A percentile compares a stretch with the other conserved stretches of the same genome.
These are phyloP conservation scores for Talaromyces sp. DNA, from an alignment of 2,329 filamentous ascomycete genomes.

Conservation along the genomic window DNA sequence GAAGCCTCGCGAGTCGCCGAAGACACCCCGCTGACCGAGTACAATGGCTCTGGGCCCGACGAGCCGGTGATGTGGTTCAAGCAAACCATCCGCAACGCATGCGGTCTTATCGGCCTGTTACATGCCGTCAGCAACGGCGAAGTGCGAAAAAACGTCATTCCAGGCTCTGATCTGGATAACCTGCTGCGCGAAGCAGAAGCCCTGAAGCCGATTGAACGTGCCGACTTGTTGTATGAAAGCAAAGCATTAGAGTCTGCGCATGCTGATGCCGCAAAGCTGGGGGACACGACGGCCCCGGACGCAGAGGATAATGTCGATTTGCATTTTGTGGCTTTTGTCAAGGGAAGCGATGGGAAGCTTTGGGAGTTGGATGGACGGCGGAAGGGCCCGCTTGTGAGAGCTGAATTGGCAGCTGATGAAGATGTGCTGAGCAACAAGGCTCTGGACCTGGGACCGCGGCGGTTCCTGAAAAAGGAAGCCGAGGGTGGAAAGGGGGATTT, in stretches of 20 bases:
- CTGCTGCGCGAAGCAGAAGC: constrained; percentile 67
- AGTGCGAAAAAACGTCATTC: constrained; percentile 58
- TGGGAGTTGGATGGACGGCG: constrained; percentile 77
- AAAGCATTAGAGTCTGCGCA: constrained; percentile 72
- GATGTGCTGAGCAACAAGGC: constrained; percentile 73
- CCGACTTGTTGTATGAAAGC: constrained; percentile 71
- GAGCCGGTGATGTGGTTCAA: constrained; percentile 90
- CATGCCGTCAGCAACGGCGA: constrained; percentile 77
- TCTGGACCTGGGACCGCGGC: constrained; percentile 61
- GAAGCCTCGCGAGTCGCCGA: constrained; percentile 70
- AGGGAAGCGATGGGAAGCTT: constrained; percentile 62
- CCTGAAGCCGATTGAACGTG: constrained; percentile 60
- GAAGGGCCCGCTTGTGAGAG: constrained; percentile 68
- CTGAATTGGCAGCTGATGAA: constrained; percentile 54
- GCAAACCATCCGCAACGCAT: constrained; percentile 91
- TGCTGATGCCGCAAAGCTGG: constrained; percentile 66
- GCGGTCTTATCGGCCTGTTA: constrained; percentile 81
- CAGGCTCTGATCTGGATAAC: constrained; percentile 39
- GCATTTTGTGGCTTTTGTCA: constrained; percentile 94
- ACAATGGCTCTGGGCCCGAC: constrained; percentile 58
- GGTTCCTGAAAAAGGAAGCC: constrained; percentile 55
- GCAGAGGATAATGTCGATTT: constrained; percentile 81
- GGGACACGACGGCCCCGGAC: constrained; percentile 72
- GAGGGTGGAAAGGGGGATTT: constrained; percentile 52
- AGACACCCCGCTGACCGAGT: constrained; percentile 60